Base-by-base conservation (phyloP, 2,329 filamentous ascomycete genomes). In the Amesomyces nigricolor region DNA sequence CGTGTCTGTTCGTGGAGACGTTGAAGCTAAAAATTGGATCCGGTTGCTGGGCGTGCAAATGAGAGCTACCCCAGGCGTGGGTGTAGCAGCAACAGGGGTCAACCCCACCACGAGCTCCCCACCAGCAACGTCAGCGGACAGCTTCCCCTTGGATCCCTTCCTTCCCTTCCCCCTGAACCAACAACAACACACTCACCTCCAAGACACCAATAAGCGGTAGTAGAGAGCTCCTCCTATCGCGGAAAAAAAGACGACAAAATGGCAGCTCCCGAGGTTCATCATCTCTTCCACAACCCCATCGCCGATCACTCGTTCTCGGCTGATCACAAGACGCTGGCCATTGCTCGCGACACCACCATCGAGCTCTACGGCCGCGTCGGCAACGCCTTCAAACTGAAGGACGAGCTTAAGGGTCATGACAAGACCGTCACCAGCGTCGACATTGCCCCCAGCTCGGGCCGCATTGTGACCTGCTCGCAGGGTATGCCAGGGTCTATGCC, bases 221-320 rank as follows among this genome's bases (percentile, higher is more conserved):
- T 97, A 87, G 94, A 97, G 94, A 95, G 90, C 83, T 89, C 72
- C 89, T 95, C 90, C 89, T 94, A 90, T 88, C 86, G 58, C 53
- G 49, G 51, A 57, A 51, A 48, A 51, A 16, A 40, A 3, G 5
- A 5, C 51, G 52, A 61, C 71, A 79, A 51, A 58, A 97, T 97
- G 92, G 79, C 89, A 53, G 72, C 86, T 58, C 89, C 91, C 62
- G 89, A 97, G 79, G 88, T 95, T 57, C 90, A 97, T 75, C 91
- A 97, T 69, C 87, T 99, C 63, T 99, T 99, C 77, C 91, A 97
- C 77, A 85, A 87, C 65, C 91, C 92, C 59, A 96, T 99, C 69
- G 89, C 90, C 63, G 94, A 99, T 78, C 94, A 99, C 74, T 96
- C 92, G 56, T 99, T 99, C 82, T 96, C 91, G 62, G 85, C 90